Evolutionary conservation across 331 rosid genomes (phyloP).

Genomic region (Rosa hybrid): DNA sequence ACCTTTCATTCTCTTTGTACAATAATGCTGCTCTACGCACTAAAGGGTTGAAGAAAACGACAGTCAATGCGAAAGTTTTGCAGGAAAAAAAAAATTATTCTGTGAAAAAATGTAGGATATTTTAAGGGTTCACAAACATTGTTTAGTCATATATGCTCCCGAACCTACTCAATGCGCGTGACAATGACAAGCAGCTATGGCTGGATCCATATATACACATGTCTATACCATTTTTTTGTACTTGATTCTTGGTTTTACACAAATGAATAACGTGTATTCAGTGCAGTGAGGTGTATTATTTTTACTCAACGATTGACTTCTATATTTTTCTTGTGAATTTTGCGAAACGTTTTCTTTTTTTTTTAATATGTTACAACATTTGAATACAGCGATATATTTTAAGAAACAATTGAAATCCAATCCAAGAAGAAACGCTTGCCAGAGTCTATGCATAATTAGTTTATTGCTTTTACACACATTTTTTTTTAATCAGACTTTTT

Average conservation of each 20-base stretch:
- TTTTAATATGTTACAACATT: too few species aligned
- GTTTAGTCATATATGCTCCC: neutral
- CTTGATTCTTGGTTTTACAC: neutral
- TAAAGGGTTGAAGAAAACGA: conserved; percentile 1
- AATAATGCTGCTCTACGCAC: neutral
- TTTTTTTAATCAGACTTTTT: neutral
- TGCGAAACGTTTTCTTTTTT: too few species aligned
- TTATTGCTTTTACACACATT: neutral
- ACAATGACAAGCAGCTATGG: neutral
- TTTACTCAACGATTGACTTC: too few species aligned
- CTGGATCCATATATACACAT: neutral
- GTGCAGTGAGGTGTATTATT: too few species aligned
- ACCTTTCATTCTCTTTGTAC: neutral
- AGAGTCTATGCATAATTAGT: neutral
- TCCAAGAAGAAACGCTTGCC: too few species aligned
- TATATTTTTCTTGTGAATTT: too few species aligned
- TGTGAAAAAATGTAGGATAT: neutral
- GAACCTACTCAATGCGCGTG: neutral
- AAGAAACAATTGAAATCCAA: too few species aligned
- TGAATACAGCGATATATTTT: too few species aligned
- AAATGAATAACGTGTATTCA: neutral
- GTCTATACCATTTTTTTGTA: too few species aligned
- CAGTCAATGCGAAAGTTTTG: neutral
- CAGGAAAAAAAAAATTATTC: neutral
- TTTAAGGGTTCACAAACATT: neutral